These are phyloP conservation scores for Viola odorata DNA, from an alignment of 345 rosid species.

Conservation along the genomic window DNA sequence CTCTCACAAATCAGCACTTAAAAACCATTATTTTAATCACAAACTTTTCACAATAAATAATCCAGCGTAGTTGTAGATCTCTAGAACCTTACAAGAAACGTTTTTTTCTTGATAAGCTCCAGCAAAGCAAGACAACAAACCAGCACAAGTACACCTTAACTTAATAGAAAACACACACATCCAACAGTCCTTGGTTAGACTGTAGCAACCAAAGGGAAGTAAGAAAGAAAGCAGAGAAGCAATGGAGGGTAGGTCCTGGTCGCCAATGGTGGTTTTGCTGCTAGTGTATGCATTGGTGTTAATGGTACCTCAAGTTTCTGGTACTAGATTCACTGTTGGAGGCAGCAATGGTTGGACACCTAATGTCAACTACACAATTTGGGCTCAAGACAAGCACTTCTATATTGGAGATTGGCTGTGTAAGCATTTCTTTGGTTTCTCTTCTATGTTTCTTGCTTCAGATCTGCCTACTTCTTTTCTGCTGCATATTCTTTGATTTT, in stretches of 20 bases:
- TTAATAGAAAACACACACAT: background rate
- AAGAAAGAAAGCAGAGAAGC: slow-evolving; percentile 19
- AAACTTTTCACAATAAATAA: background rate
- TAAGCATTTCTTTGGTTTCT: slow-evolving; percentile 24
- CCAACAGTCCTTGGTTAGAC: background rate
- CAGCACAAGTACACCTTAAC: background rate
- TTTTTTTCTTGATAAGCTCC: slow-evolving; percentile 6
- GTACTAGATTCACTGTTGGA: slow-evolving; percentile 64
- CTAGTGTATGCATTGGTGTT: slow-evolving; percentile 29
- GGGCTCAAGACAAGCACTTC: slow-evolving; percentile 80
- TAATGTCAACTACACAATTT: slow-evolving; percentile 68
- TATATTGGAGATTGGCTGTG: slow-evolving; percentile 96
- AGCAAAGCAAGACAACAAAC: background rate
- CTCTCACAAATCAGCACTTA: no score
- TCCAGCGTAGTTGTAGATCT: background rate
- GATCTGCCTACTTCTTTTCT: slow-evolving; percentile 27
- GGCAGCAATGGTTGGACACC: slow-evolving; percentile 53
- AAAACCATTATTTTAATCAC: no score
- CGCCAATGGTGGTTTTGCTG: slow-evolving; percentile 22
- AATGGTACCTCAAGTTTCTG: slow-evolving; percentile 40
- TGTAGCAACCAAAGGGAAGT: background rate
- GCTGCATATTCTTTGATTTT: background rate
- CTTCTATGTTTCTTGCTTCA: slow-evolving; percentile 10
- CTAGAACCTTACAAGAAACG: slow-evolving; percentile 4
- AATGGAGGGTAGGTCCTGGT: slow-evolving; percentile 21